These are phyloP conservation scores for Penicillium nordicum DNA, from an alignment of 2,329 filamentous ascomycete species.

Conservation along the genomic window DNA sequence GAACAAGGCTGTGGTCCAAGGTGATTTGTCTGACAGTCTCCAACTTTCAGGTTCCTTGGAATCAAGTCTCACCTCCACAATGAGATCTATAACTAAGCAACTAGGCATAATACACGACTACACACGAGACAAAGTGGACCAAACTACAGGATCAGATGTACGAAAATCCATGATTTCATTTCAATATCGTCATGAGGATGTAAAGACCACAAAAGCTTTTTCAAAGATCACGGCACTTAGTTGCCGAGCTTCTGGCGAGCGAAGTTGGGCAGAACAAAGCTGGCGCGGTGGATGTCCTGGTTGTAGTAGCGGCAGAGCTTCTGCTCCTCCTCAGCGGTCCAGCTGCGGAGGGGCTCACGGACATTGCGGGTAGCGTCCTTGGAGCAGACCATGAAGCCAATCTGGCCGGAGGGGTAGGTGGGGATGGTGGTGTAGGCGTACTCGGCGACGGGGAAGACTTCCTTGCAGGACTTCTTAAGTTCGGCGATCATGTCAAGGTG, in stretches of 20 bases:
- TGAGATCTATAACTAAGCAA: background rate
- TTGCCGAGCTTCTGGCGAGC: conserved; percentile 66
- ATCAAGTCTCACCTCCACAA: background rate
- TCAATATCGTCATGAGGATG: conserved; percentile 12
- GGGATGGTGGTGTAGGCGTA: conserved; percentile 98
- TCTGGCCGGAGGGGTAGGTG: conserved; percentile 97
- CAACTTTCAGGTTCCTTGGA: background rate
- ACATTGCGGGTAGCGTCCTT: conserved; percentile 86
- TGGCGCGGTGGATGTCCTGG: conserved; percentile 90
- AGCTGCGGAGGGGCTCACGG: conserved; percentile 76
- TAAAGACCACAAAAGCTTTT: conserved; percentile 13
- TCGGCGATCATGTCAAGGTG: conserved; percentile 89
- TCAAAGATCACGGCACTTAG: conserved; percentile 9
- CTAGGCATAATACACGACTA: background rate
- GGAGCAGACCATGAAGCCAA: conserved; percentile 99
- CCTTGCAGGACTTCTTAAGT: conserved; percentile 94
- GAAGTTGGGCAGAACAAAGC: conserved; percentile 91
- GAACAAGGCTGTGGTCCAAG: background rate
- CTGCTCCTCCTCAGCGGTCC: conserved; percentile 84
- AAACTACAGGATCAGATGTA: background rate
- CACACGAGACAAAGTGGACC: accelerated
- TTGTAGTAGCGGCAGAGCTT: conserved; percentile 96
- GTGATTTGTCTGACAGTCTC: no score
- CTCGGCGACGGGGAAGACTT: conserved; percentile 96
- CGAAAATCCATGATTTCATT: conserved; percentile 13